Conservation (phyloP, 352 stramenopile species). For the Halophytophthora polymorphica region DNA sequence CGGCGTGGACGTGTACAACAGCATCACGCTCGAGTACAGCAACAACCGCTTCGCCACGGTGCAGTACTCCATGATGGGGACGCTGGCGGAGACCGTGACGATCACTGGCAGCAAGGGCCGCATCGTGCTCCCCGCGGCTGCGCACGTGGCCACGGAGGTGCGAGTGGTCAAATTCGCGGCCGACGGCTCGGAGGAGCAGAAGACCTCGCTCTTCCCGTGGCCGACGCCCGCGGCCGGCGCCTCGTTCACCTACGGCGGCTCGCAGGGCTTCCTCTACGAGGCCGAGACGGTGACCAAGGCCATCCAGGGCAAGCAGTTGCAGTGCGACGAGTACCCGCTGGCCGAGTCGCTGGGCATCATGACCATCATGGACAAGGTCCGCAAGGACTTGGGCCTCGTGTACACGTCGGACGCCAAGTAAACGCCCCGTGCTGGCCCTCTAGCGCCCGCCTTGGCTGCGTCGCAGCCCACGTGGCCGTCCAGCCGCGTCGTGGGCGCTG, state of each 20-base stretch:
- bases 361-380: constrained; percentile 63
- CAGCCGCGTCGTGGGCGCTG: too few species aligned
- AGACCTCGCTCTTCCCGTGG: constrained; percentile 42
- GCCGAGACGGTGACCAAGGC: constrained; percentile 57
- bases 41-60: constrained; percentile 51
- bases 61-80: constrained; percentile 63
- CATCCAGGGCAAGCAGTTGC: constrained; percentile 43
- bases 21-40: constrained; percentile 61
- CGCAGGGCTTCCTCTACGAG: constrained; percentile 76
- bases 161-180: constrained; percentile 33
- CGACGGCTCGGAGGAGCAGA: constrained; percentile 24
- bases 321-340: constrained; percentile 46
- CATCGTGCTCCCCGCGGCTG: constrained; percentile 57
- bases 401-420: constrained; percentile 26
- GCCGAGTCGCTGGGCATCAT: constrained; percentile 58
- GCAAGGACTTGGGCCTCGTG: constrained; percentile 47
- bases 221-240: constrained; percentile 25
- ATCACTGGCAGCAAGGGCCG: constrained; percentile 74
- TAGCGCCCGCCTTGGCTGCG: too few species aligned
- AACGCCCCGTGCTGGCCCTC: too few species aligned
- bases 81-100: constrained; percentile 63
- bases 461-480: too few species aligned
- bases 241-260: constrained; percentile 36
- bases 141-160: constrained; percentile 58
- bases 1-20: constrained; percentile 62